Base-by-base conservation (phyloP, 163 green algal species). In the Scenedesmus sp. region DNA sequence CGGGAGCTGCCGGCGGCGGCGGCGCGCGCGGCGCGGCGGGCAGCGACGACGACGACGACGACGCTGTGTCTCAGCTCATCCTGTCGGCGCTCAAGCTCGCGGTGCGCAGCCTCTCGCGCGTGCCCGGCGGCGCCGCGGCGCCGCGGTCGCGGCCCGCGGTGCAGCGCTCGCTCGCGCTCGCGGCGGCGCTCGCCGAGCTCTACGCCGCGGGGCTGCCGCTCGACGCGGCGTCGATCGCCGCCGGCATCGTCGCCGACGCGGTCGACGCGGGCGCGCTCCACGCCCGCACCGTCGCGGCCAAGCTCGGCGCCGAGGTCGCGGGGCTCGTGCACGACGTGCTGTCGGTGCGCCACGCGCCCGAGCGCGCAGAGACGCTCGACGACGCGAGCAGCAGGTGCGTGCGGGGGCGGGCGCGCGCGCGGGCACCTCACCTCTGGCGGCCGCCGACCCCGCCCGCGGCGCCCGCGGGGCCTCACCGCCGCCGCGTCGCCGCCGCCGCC, bases 281-380 rank as follows among this genome's bases (percentile, higher is more conserved):
- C 42, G 63, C 87, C 26, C 24, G 36, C 42, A 54, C 48, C 13
- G 86, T 89, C 7, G 57, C 80, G 24, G 47, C 56, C 4, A 72
- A 76, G 24, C 77, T 93, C 54, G 88, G 90, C 0, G 36, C 57
- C 0, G 77, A 62, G 45, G 86, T 92, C 17, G 77, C 77, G 24
- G 66, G 57, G 7, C 58, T 83, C 31, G 77, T 78, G 48, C 66
- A 81, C 54, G 75, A 93, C 58, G 47, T 91, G 65, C 73, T 90
- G 58, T 65, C 82, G 2, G 89, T 95, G 2, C 70, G 88, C 1
- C 63, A 70, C 48, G 87, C 93, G 50, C 88, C 91, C 3, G 44
- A 82, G 18, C 62, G 90, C 15, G 87, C 92, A 20, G 85, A 93
- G 70, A 36, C 95, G 36, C 90, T 92, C 31, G 91, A 96, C 69